phyloP scores from a whole-genome alignment of 2,329 filamentous ascomycete genomes.

The Aureobasidium sp. region DNA sequence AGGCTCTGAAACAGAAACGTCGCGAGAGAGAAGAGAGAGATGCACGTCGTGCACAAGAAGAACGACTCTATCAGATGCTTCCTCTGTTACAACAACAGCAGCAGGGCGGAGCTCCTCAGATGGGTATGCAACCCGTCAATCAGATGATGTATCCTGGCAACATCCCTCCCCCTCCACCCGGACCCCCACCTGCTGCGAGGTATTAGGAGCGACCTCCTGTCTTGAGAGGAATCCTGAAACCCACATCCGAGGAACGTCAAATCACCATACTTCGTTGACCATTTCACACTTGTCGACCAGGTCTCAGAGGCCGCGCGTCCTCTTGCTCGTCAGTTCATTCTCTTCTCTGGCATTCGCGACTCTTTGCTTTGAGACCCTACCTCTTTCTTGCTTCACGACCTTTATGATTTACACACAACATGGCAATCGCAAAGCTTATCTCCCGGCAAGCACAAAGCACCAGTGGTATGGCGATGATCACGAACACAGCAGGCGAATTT shows the following conservation, averaged over 20 bases:
- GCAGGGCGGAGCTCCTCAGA: neutral
- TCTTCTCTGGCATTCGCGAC: neutral
- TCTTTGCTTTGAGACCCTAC: neutral
- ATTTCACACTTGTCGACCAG: neutral
- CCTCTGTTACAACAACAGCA: constrained; percentile 4
- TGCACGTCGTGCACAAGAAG: constrained; percentile 1
- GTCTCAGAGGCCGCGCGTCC: too few species aligned
- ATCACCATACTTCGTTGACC: constrained; percentile 1
- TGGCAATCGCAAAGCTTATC: neutral
- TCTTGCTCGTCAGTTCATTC: neutral
- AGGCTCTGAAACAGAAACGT: constrained; percentile 27
- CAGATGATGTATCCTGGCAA: constrained; percentile 13
- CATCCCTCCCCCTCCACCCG: constrained; percentile 9
- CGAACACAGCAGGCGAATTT: neutral
- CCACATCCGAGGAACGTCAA: constrained; percentile 6
- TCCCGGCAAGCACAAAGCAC: neutral
- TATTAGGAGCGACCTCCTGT: constrained; percentile 14
- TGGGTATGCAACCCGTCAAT: neutral
- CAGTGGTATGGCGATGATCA: neutral
- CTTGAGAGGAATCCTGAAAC: constrained; percentile 10
- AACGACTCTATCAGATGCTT: constrained; percentile 7
- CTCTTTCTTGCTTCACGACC: neutral
- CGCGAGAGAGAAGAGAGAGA: constrained; percentile 5
- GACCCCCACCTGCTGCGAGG: constrained; percentile 12
- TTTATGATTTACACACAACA: neutral